Evolutionary conservation across 441 rosid species (phyloP).

Genomic region (Raphanus hybrid): DNA sequence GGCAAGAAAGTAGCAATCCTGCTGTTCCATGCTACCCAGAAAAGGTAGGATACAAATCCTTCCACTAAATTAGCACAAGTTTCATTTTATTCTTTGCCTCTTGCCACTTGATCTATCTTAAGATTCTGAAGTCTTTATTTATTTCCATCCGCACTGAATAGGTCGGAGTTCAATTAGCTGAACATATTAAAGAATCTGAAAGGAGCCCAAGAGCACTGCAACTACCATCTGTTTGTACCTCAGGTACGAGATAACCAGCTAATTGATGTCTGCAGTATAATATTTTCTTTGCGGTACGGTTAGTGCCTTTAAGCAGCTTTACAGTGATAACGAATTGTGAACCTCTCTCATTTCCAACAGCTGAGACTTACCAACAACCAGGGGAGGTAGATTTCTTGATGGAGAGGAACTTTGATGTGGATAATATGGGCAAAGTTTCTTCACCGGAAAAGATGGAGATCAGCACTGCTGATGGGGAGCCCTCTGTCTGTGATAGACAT

Average conservation of each 20-base stretch:
- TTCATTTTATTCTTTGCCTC: slow-evolving; percentile 13
- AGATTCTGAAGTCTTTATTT: slow-evolving; percentile 28
- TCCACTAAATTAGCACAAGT: neutral
- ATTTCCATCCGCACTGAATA: slow-evolving; percentile 41
- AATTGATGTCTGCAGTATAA: slow-evolving; percentile 33
- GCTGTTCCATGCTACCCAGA: slow-evolving; percentile 43
- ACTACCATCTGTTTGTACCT: slow-evolving; percentile 45
- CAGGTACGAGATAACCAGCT: slow-evolving; percentile 47
- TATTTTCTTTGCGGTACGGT: neutral
- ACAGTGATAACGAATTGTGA: slow-evolving; percentile 41
- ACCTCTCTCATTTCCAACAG: slow-evolving; percentile 41
- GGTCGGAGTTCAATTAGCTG: slow-evolving; percentile 40
- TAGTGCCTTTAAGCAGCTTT: slow-evolving; percentile 15
- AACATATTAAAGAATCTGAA: slow-evolving; percentile 53
- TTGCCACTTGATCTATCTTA: slow-evolving; percentile 37
- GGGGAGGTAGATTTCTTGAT: slow-evolving; percentile 36
- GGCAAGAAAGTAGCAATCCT: slow-evolving; percentile 44
- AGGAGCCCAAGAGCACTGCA: slow-evolving; percentile 41
- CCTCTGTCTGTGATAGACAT: slow-evolving; percentile 48
- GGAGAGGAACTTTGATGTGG: slow-evolving; percentile 36
- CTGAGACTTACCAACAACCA: slow-evolving; percentile 51
- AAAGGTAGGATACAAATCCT: slow-evolving; percentile 38
- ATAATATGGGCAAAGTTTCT: slow-evolving; percentile 50
- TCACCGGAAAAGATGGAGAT: slow-evolving; percentile 43
- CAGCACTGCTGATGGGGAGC: slow-evolving; percentile 40